phyloP scores from a whole-genome alignment of 352 stramenopile species.

The Pythium sukuiense region DNA sequence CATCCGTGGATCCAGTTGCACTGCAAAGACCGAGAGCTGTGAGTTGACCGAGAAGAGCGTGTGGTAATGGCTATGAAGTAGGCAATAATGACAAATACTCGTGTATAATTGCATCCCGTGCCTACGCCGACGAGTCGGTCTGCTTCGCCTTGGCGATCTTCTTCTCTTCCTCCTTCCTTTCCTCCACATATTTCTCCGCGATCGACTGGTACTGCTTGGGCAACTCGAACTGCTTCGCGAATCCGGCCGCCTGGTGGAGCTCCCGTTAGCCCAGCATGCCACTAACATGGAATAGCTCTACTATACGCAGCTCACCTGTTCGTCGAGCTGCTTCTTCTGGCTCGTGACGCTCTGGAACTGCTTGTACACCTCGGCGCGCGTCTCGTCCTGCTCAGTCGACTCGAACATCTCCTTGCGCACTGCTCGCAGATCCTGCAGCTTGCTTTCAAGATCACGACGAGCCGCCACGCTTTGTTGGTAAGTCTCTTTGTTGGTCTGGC shows the following conservation, averaged over 20 bases:
- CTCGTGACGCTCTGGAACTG: slow-evolving; percentile 50
- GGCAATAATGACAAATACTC: slow-evolving; percentile 18
- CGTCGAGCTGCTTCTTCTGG: slow-evolving; percentile 69
- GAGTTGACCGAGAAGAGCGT: no score
- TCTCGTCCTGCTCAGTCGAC: slow-evolving; percentile 49
- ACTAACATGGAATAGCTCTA: no score
- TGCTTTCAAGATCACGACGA: slow-evolving; percentile 56
- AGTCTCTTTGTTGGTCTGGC: slow-evolving; percentile 63
- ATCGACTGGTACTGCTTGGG: slow-evolving; percentile 69
- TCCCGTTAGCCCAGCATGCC: no score
- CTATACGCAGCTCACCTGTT: slow-evolving; percentile 40
- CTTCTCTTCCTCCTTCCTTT: slow-evolving; percentile 33
- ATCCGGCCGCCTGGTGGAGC: slow-evolving; percentile 44
- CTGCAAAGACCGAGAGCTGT: slow-evolving; percentile 36
- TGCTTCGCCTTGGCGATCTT: slow-evolving; percentile 13
- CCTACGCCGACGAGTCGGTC: background rate
- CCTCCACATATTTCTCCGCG: slow-evolving; percentile 46
- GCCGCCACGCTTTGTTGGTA: slow-evolving; percentile 65
- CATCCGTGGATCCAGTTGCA: slow-evolving; percentile 95
- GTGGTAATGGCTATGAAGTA: slow-evolving; percentile 2
- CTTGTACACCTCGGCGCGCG: slow-evolving; percentile 57
- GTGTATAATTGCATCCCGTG: slow-evolving; percentile 3
- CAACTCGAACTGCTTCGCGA: slow-evolving; percentile 78
- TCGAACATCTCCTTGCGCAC: slow-evolving; percentile 67
- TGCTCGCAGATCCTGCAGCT: slow-evolving; percentile 55